Evolutionary conservation across 2,329 filamentous ascomycete species (phyloP).

Genomic region (Catunica adiposa): DNA sequence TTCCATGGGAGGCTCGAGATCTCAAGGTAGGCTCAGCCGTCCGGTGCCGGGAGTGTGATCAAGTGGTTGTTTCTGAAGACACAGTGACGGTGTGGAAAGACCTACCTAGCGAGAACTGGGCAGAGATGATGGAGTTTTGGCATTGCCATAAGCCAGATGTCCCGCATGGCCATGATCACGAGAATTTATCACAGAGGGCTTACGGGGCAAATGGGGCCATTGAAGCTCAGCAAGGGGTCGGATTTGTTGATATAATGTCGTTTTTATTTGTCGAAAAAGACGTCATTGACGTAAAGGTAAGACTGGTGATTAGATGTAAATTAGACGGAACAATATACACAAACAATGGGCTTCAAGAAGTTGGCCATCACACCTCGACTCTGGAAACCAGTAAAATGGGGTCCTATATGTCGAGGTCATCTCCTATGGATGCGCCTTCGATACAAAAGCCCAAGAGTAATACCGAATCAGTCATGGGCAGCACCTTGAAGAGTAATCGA

Average conservation of each 20-base stretch:
- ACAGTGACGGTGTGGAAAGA: constrained; percentile 60
- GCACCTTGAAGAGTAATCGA: not conserved
- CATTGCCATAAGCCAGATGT: constrained; percentile 88
- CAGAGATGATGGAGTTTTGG: constrained; percentile 99
- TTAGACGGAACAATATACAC: too few relatives aligned
- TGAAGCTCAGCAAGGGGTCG: constrained; percentile 45
- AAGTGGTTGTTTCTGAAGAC: constrained; percentile 24
- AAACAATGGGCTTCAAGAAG: constrained; percentile 48
- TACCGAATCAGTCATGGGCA: constrained; percentile 17
- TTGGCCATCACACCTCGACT: constrained; percentile 32
- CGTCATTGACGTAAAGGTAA: constrained; percentile 32
- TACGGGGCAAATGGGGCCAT: constrained; percentile 73
- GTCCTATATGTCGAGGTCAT: constrained; percentile 3
- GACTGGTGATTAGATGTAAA: not conserved
- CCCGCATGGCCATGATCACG: constrained; percentile 30
- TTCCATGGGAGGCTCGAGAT: constrained; percentile 41
- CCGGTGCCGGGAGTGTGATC: constrained; percentile 26
- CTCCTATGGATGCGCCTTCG: constrained; percentile 42
- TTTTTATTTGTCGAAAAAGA: constrained; percentile 56
- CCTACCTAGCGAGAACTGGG: constrained; percentile 91
- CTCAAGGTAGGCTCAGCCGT: constrained; percentile 27
- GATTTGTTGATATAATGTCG: constrained; percentile 66
- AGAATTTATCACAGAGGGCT: constrained; percentile 43
- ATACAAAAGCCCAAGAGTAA: constrained; percentile 52
- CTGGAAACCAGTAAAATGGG: constrained; percentile 3